These are phyloP conservation scores for Saccharomycopsis babjevae DNA, from an alignment of 805 yeast genomes.

Conservation along the genomic window DNA sequence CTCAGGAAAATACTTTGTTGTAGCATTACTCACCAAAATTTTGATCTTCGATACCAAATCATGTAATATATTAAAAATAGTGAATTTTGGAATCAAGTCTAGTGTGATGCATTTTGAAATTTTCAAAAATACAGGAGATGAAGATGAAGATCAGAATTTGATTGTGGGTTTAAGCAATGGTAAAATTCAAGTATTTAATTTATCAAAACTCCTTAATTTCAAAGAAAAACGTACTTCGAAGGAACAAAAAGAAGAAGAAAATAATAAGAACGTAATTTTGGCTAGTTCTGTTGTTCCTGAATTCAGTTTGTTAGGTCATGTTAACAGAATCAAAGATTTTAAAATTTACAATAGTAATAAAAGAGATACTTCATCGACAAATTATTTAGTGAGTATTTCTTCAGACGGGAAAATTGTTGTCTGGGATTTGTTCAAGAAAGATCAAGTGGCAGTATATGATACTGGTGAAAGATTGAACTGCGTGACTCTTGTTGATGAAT, in stretches of 20 bases:
- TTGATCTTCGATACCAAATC: constrained; percentile 54
- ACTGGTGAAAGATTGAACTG: constrained; percentile 89
- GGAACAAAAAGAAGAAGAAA: constrained; percentile 25
- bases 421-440: constrained; percentile 63
- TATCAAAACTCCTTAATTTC: constrained; percentile 19
- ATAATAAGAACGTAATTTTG: constrained; percentile 18
- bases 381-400: constrained; percentile 66
- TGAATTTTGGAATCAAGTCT: constrained; percentile 32
- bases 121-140: constrained; percentile 19
- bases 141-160: constrained; percentile 35
- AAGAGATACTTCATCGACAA: constrained; percentile 18
- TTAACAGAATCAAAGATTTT: constrained; percentile 77
- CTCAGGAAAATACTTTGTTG: constrained; percentile 59
- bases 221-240: constrained; percentile 25
- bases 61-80: constrained; percentile 46
- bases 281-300: constrained; percentile 31
- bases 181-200: constrained; percentile 43
- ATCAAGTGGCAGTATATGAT: constrained; percentile 83
- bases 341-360: constrained; percentile 30
- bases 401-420: constrained; percentile 91
- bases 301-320: constrained; percentile 66
- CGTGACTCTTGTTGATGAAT: constrained; percentile 64
- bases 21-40: constrained; percentile 60
- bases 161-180: constrained; percentile 70
- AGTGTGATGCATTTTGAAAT: constrained; percentile 63